Conservation (phyloP, 2,329 filamentous ascomycete genomes). For the Ustulina deusta region DNA sequence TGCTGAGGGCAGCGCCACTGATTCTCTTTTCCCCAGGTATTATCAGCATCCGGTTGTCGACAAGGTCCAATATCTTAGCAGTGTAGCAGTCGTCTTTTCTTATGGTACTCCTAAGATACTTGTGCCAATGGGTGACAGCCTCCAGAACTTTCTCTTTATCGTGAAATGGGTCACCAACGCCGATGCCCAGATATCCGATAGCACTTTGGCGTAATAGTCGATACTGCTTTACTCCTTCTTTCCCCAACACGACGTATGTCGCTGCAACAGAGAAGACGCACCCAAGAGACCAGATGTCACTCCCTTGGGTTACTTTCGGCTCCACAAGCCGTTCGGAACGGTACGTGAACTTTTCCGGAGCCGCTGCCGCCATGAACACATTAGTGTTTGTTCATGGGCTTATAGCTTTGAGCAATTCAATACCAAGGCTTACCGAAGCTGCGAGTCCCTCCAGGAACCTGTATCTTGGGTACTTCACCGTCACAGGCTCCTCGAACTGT, state of each 20-base stretch:
- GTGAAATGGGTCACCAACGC: constrained; percentile 44
- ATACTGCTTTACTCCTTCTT: constrained; percentile 49
- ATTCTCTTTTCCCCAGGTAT: constrained; percentile 24
- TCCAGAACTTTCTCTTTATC: constrained; percentile 41
- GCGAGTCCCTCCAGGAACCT: constrained; percentile 49
- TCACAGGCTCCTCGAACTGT: background rate
- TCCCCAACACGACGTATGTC: constrained; percentile 54
- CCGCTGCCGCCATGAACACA: constrained; percentile 4
- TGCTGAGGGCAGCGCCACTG: constrained; percentile 13
- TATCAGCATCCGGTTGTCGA: constrained; percentile 46
- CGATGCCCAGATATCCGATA: constrained; percentile 12
- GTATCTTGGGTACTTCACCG: constrained; percentile 14
- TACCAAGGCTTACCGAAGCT: constrained; percentile 51
- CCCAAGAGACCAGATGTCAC: constrained; percentile 57
- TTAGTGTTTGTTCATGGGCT: background rate
- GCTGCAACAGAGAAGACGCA: constrained; percentile 56
- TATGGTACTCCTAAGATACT: constrained; percentile 34
- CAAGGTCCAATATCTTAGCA: constrained; percentile 41
- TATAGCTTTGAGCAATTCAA: background rate
- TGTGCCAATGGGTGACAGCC: constrained; percentile 45
- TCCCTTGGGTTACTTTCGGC: constrained; percentile 46
- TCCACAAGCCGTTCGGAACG: constrained; percentile 23
- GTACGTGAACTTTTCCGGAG: constrained; percentile 34
- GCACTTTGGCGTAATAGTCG: constrained; percentile 37
- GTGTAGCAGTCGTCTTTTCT: constrained; percentile 44